A percentile compares a stretch with the other conserved stretches of the same genome.
These are phyloP conservation scores for Xylaria palmicola DNA, from an alignment of 495 filamentous ascomycete genomes.

Conservation along the genomic window DNA sequence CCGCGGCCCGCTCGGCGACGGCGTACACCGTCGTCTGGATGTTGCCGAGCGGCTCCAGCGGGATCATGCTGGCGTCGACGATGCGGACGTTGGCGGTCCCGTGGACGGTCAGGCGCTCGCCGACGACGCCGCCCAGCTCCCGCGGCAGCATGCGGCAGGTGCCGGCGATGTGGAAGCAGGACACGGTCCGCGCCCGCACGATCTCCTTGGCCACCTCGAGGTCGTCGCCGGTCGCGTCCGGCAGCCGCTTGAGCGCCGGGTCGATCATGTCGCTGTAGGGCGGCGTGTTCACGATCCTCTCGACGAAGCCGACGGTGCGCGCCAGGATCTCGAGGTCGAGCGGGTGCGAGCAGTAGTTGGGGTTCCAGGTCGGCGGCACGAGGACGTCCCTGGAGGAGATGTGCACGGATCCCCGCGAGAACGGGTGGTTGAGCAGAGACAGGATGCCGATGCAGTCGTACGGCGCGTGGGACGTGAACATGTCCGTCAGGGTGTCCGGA, in stretches of 20 bases:
- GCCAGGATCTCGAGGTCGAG: slow-evolving; percentile 53
- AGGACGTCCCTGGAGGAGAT: slow-evolving; percentile 41
- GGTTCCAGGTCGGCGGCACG: slow-evolving; percentile 47
- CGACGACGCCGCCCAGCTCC: slow-evolving; percentile 42
- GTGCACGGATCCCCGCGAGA: slow-evolving; percentile 59
- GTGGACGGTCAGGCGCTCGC: slow-evolving; percentile 47
- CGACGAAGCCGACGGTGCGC: slow-evolving; percentile 45
- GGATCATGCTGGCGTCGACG: slow-evolving; percentile 57
- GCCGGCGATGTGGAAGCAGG: slow-evolving; percentile 39
- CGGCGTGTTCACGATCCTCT: slow-evolving; percentile 41
- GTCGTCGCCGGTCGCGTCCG: slow-evolving; percentile 22
- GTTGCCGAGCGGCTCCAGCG: slow-evolving; percentile 47
- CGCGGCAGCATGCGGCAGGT: slow-evolving; percentile 38
- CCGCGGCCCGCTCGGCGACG: slow-evolving; percentile 55
- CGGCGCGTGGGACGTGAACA: slow-evolving; percentile 28
- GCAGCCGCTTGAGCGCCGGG: slow-evolving; percentile 27
- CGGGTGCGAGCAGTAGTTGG: slow-evolving; percentile 53
- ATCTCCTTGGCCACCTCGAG: slow-evolving; percentile 39
- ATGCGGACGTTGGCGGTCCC: slow-evolving; percentile 48
- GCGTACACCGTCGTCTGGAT: slow-evolving; percentile 54
- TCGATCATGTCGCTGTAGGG: slow-evolving; percentile 40
- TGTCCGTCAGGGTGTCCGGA: slow-evolving; percentile 35
- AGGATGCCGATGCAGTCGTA: slow-evolving; percentile 45
- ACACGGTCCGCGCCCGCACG: slow-evolving; percentile 37
- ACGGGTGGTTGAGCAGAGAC: slow-evolving; percentile 47